Evolutionary conservation across 2,329 filamentous ascomycete species (phyloP).

Genomic region (Capronia americana): DNA sequence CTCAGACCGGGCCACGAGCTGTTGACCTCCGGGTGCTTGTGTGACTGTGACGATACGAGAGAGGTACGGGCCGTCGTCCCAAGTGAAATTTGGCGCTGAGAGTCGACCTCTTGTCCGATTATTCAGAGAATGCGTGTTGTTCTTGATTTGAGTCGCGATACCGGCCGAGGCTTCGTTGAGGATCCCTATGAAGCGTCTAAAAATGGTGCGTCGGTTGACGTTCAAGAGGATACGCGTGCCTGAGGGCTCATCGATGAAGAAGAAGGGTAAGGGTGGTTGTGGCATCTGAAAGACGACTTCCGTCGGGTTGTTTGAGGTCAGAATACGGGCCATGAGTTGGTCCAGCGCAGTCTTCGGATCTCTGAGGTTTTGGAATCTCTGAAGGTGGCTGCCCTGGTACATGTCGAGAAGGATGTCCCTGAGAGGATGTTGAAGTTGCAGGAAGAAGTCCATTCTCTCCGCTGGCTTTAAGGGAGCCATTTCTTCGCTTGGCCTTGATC

Average conservation of each 20-base stretch:
- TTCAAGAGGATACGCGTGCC: not conserved
- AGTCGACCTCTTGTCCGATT: not conserved
- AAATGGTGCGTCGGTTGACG: not conserved
- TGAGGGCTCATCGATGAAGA: conserved; percentile 5
- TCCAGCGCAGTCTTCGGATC: not conserved
- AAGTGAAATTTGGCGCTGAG: not conserved
- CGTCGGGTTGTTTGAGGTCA: not conserved
- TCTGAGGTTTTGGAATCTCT: not conserved
- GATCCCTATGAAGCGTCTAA: not conserved
- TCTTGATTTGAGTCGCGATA: conserved; percentile 7
- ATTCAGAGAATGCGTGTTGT: not conserved
- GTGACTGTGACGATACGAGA: not conserved
- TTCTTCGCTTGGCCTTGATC: not conserved
- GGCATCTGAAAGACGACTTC: not conserved
- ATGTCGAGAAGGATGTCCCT: not conserved
- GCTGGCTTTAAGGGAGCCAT: not conserved
- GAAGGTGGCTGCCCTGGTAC: not conserved
- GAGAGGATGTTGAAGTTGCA: not conserved
- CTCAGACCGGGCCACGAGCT: not conserved
- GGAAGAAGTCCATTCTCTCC: conserved; percentile 2
- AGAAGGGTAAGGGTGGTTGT: not conserved
- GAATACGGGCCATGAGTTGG: not conserved
- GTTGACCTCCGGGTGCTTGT: not conserved
- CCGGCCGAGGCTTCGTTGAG: not conserved
- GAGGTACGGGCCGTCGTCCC: not conserved